Percentiles rank a stretch among this genome's conserved stretches.
phyloP scores from a whole-genome alignment of 345 rosid genomes.

The Citrus sp. region DNA sequence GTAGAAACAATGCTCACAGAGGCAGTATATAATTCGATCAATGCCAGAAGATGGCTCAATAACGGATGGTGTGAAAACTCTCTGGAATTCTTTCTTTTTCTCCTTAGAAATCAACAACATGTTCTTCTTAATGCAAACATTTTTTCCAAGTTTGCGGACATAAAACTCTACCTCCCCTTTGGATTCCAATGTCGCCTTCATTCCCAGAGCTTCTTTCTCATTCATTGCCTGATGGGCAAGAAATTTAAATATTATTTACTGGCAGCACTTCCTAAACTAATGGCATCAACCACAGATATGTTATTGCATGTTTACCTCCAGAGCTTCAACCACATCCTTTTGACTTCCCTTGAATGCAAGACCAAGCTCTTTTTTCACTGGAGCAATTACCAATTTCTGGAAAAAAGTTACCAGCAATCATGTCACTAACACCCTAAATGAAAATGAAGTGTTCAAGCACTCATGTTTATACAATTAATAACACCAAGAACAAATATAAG shows the following conservation, averaged over 20 bases:
- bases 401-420: neutral
- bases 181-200: constrained; percentile 73
- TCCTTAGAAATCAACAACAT: constrained; percentile 89
- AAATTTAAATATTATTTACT: neutral
- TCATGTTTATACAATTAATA: neutral
- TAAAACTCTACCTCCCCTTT: constrained; percentile 78
- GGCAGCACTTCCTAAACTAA: neutral
- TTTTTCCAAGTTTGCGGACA: constrained; percentile 67
- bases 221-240: constrained; percentile 62
- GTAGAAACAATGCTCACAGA: constrained; percentile 84
- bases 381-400: constrained; percentile 75
- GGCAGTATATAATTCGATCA: constrained; percentile 92
- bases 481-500: neutral
- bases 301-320: constrained; percentile 48
- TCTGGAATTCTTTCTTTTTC: constrained; percentile 80
- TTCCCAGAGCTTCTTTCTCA: constrained; percentile 84
- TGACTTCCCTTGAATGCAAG: constrained; percentile 83
- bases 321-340: constrained; percentile 69
- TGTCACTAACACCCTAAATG: neutral
- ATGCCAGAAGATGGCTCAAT: constrained; percentile 94
- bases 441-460: neutral
- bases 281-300: neutral
- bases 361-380: constrained; percentile 83
- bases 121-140: constrained; percentile 50
- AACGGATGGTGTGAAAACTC: constrained; percentile 92